These are phyloP conservation scores for Rostrohypoxylon terebratum DNA, from an alignment of 495 filamentous ascomycete genomes.

Conservation along the genomic window DNA sequence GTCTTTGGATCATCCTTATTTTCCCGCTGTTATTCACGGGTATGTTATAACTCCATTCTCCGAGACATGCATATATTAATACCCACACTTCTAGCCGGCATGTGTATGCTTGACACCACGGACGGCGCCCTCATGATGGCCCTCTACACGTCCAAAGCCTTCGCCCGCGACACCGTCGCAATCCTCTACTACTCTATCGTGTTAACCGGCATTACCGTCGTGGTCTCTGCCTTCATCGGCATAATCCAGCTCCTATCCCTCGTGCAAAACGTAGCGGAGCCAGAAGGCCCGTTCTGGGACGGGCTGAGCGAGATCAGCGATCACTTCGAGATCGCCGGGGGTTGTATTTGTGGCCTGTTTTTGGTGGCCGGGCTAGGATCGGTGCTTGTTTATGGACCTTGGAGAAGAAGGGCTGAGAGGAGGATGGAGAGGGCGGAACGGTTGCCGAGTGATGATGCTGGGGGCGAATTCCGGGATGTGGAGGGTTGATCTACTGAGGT, in stretches of 20 bases:
- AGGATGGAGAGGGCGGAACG: constrained; percentile 8
- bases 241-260: constrained; percentile 85
- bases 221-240: constrained; percentile 87
- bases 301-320: constrained; percentile 80
- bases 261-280: constrained; percentile 76
- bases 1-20: constrained; percentile 93
- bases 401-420: constrained; percentile 67
- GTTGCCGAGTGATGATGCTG: constrained; percentile 30
- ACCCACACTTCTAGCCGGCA: constrained; percentile 68
- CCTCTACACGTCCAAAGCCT: constrained; percentile 81
- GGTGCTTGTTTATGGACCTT: constrained; percentile 78
- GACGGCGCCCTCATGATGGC: constrained; percentile 97
- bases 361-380: constrained; percentile 78
- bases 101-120: constrained; percentile 90
- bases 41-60: constrained; percentile 50
- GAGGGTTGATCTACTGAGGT: constrained; percentile 5
- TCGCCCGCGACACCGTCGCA: constrained; percentile 82
- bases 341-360: constrained; percentile 84
- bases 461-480: constrained; percentile 30
- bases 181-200: constrained; percentile 96
- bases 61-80: background rate
- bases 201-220: constrained; percentile 85
- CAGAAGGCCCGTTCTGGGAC: constrained; percentile 85
- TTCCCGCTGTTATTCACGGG: constrained; percentile 92
- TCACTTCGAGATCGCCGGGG: constrained; percentile 88